phyloP scores from a whole-genome alignment of 2,329 filamentous ascomycete genomes.

The Fusarium piperis region DNA sequence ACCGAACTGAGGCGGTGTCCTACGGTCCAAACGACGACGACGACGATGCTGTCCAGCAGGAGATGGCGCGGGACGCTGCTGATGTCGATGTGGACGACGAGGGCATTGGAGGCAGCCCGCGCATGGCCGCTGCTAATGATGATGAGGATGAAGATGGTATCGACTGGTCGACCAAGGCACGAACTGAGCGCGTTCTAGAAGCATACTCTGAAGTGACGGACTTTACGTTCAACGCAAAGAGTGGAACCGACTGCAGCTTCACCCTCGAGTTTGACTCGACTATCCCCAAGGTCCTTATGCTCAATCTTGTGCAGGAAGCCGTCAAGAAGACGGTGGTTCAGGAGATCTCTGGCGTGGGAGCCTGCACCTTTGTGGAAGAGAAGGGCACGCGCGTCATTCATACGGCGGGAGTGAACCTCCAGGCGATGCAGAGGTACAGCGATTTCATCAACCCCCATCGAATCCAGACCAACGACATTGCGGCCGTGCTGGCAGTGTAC shows the following conservation, averaged over 20 bases:
- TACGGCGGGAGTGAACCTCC: slow-evolving; percentile 86
- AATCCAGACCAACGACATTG: slow-evolving; percentile 92
- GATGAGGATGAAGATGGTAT: slow-evolving; percentile 53
- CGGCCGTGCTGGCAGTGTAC: slow-evolving; percentile 83
- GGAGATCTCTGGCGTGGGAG: slow-evolving; percentile 80
- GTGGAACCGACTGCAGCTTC: slow-evolving; percentile 80
- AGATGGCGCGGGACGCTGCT: slow-evolving; percentile 67
- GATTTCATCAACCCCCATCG: slow-evolving; percentile 87
- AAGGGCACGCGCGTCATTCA: slow-evolving; percentile 70
- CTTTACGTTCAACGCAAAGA: slow-evolving; percentile 82
- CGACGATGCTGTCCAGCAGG: slow-evolving; percentile 77
- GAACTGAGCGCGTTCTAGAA: slow-evolving; percentile 72
- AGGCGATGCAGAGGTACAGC: slow-evolving; percentile 88
- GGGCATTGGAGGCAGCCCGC: slow-evolving; percentile 61
- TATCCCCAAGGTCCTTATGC: slow-evolving; percentile 91
- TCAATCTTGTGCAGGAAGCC: slow-evolving; percentile 86
- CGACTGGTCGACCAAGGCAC: slow-evolving; percentile 55
- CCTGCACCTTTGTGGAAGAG: slow-evolving; percentile 72
- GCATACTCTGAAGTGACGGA: slow-evolving; percentile 73
- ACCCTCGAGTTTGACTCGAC: slow-evolving; percentile 83
- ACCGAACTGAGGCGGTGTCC: slow-evolving; percentile 82
- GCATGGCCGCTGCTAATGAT: slow-evolving; percentile 49
- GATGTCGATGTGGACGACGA: slow-evolving; percentile 66
- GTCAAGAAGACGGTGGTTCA: slow-evolving; percentile 85
- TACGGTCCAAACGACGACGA: slow-evolving; percentile 95